Evolutionary conservation across 2,329 filamentous ascomycete genomes (phyloP).

Genomic region (Penicillium polonicum): DNA sequence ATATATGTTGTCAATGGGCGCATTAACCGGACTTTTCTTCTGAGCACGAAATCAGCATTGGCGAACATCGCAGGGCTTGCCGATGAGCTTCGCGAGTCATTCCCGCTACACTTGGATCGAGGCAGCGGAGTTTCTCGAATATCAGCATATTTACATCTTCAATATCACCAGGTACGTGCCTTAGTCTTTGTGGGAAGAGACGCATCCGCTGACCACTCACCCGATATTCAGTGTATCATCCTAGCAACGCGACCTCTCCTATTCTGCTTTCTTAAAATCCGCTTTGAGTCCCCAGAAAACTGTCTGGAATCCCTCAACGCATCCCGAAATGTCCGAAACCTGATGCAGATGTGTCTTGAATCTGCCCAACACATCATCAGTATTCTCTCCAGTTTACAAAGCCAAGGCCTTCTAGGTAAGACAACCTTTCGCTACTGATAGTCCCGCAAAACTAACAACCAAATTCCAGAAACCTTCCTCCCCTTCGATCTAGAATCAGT

Average conservation of each 20-base stretch:
- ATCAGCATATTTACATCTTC: conserved; percentile 43
- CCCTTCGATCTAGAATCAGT: conserved; percentile 50
- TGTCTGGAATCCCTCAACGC: conserved; percentile 34
- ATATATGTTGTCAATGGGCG: conserved; percentile 45
- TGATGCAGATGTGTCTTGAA: conserved; percentile 46
- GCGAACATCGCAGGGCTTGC: conserved; percentile 42
- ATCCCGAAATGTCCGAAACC: conserved; percentile 39
- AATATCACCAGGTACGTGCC: conserved; percentile 42
- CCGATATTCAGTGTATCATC: conserved; percentile 38
- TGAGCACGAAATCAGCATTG: conserved; percentile 43
- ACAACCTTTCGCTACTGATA: background rate
- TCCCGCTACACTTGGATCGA: conserved; percentile 39
- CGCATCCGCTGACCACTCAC: background rate
- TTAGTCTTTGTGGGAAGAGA: background rate
- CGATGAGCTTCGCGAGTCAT: conserved; percentile 41
- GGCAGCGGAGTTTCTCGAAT: conserved; percentile 44
- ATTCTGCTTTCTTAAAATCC: conserved; percentile 45
- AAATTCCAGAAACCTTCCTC: conserved; percentile 46
- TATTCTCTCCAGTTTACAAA: conserved; percentile 47
- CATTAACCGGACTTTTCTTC: conserved; percentile 36
- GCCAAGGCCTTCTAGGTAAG: conserved; percentile 50
- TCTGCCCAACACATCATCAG: conserved; percentile 45
- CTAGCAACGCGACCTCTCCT: conserved; percentile 45
- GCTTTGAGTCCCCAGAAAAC: conserved; percentile 29
- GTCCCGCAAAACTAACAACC: background rate